phyloP scores from a whole-genome alignment of 352 stramenopile genomes.

The Vaucheria bursata region DNA sequence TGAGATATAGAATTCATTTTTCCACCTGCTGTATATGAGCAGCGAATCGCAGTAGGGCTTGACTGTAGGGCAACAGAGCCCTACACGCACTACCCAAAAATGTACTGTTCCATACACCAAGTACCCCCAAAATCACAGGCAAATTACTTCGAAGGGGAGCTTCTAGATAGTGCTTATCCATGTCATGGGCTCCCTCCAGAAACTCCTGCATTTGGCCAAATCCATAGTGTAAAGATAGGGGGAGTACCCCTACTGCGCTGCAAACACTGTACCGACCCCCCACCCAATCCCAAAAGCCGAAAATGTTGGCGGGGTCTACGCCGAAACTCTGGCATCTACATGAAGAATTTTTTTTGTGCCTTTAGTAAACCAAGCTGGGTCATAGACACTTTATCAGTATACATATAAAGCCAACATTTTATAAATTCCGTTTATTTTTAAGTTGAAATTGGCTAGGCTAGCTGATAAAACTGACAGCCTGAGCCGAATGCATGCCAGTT shows the following conservation, averaged over 20 bases:
- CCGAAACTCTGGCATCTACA: constrained; percentile 58
- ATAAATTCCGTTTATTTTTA: too few species aligned
- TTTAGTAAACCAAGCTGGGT: constrained; percentile 89
- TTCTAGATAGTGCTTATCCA: constrained; percentile 93
- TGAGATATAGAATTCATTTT: too few species aligned
- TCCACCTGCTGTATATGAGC: constrained; percentile 97
- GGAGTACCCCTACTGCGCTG: constrained; percentile 88
- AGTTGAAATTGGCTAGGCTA: too few species aligned
- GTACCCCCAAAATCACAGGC: constrained; percentile 88
- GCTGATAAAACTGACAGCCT: too few species aligned
- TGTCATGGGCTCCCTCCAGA: constrained; percentile 85
- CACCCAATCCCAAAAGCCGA: constrained; percentile 96
- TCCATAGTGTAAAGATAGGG: constrained; percentile 88
- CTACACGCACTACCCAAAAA: constrained; percentile 88
- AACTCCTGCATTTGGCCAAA: constrained; percentile 81
- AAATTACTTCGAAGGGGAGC: constrained; percentile 82
- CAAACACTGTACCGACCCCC: constrained; percentile 93
- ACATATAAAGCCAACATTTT: too few species aligned
- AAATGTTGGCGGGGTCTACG: constrained; percentile 88
- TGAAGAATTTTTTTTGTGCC: too few species aligned
- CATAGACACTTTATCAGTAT: too few species aligned
- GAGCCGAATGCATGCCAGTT: too few species aligned
- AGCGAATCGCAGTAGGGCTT: constrained; percentile 90
- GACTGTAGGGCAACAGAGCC: constrained; percentile 75
- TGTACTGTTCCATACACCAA: constrained; percentile 96